These are phyloP conservation scores for Chlamydomonas incerta DNA, from an alignment of 139 green algal species.

Conservation along the genomic window DNA sequence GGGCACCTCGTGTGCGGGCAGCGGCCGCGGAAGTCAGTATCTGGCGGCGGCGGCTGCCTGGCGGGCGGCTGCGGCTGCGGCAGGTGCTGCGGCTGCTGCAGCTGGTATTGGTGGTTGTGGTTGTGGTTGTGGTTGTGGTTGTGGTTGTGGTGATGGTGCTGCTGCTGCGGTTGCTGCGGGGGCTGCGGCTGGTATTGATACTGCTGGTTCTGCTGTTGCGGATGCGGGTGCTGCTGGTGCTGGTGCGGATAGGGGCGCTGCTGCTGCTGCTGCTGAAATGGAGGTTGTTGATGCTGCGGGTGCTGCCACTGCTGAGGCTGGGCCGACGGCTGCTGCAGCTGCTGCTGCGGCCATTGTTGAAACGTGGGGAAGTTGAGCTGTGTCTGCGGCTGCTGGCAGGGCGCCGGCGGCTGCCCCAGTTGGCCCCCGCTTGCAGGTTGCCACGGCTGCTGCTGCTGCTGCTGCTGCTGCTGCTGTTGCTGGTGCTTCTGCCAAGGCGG, in stretches of 20 bases:
- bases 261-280: neutral
- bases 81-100: too few species aligned
- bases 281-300: neutral
- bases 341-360: neutral
- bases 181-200: neutral
- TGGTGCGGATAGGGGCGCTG: neutral
- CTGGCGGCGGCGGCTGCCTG: too few species aligned
- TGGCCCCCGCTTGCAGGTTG: too few species aligned
- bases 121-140: too few species aligned
- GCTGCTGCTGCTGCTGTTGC: too few species aligned
- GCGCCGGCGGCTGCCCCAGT: too few species aligned
- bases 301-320: neutral
- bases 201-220: neutral
- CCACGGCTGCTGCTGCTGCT: too few species aligned
- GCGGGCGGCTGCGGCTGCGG: too few species aligned
- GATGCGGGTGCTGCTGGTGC: neutral
- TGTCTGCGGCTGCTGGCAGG: too few species aligned
- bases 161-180: neutral
- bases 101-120: too few species aligned
- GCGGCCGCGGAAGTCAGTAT: neutral
- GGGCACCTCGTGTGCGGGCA: conserved; percentile 51
- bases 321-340: neutral
- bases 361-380: too few species aligned
- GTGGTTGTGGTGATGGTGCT: neutral
- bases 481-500: too few species aligned